Evolutionary conservation across 1,284 basidiomycete genomes (phyloP).

Genomic region (Gastroboletus turbinatus): DNA sequence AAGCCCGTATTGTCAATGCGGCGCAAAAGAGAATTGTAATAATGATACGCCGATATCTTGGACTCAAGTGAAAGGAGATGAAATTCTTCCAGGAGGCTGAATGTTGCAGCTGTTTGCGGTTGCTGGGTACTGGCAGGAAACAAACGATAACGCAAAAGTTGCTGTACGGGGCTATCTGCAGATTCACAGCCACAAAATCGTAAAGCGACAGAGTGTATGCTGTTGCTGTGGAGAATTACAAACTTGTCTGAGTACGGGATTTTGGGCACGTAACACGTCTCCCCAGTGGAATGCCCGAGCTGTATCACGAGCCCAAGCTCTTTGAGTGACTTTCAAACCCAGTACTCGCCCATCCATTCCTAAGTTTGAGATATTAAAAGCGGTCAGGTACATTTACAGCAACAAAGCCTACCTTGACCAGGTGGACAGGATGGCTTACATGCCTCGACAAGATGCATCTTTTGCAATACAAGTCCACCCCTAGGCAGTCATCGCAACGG

Average conservation of each 20-base stretch:
- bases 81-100: not conserved
- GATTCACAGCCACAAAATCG: not conserved
- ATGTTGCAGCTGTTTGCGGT: not conserved
- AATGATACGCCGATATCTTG: not conserved
- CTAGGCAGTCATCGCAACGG: too few species aligned
- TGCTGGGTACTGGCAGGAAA: not conserved
- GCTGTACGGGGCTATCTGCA: not conserved
- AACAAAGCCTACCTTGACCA: too few species aligned
- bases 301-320: not conserved
- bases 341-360: too few species aligned
- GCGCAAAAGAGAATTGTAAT: not conserved
- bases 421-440: too few species aligned
- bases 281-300: not conserved
- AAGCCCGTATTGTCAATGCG: not conserved
- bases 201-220: not conserved
- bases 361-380: too few species aligned
- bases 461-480: too few species aligned
- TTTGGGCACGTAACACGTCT: not conserved
- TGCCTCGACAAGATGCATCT: too few species aligned
- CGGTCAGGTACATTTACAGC: too few species aligned
- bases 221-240: not conserved
- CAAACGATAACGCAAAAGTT: not conserved
- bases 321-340: too few species aligned
- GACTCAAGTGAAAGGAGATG: not conserved
- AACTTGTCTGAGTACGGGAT: not conserved